Base-by-base conservation (phyloP, 257 asterid genomes). In the Petunia axillaris region DNA sequence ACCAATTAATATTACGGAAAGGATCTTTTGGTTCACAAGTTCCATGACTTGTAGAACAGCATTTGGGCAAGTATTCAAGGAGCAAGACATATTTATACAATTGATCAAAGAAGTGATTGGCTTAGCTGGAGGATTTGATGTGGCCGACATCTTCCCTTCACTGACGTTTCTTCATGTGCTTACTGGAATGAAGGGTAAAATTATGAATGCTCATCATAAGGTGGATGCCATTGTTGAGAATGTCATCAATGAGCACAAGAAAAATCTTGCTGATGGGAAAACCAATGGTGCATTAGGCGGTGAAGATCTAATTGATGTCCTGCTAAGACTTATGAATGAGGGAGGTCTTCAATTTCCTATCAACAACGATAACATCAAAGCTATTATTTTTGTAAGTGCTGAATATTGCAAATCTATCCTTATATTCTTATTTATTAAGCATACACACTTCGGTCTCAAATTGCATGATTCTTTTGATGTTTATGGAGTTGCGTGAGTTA, bases 231-330 rank as follows among this genome's bases (percentile, higher is more conserved):
- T 79, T 6, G 35, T 65, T 7, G 76, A 79, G 16, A 44, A 66
- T 70, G 76, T 67, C 64, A 57, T 67, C 78, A 15, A 66, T 0
- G 60, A 66, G 7, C 82, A 79, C 64, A 66, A 66, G 36, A 6
- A 43, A 37, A 37, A 57, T 1, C 7, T 52, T 39, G 15, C 16
- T n/a, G 8, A 0, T 10, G 43, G 2, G 1, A 53, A 37, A 0
- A 15, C 6, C 41, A 4, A 8, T 38, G 75, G 46, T 5, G 50
- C 75, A 10, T 0, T 2, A 38, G 78, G 79, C 6, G 43, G 66
- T 2, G 84, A 81, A 57, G 76, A 63, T 39, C 57, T 81, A 13
- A 10, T 81, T 64, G 80, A 81, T 52, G 84, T 81, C 8, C 75
- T 81, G 4, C 65, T 81, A 43, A 46, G 57, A 16, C 16, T 73